Base-by-base conservation (phyloP, 345 rosid genomes). In the Gossypium sturtianum region DNA sequence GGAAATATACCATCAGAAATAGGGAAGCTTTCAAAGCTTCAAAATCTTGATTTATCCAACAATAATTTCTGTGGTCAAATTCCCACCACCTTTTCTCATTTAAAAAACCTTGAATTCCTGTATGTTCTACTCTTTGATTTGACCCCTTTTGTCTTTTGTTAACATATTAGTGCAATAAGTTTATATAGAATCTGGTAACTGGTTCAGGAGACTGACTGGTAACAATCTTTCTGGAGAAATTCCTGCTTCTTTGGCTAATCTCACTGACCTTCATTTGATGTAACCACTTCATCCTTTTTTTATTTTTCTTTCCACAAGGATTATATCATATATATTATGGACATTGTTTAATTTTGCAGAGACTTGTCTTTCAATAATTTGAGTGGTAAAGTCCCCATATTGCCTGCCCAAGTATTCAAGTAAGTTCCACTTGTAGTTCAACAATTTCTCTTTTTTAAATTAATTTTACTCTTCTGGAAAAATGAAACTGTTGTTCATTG, bases 261-360 rank as follows among this genome's bases (percentile, higher is more conserved):
- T 89, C 90, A 78, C 90, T 49, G 88, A 85, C 79, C 98, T 95
- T 71, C 73, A 84, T 74, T 90, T 95, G 64, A 78, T 92, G 99
- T 95, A 88, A 81, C 80, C 75, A 77, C 85, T 65, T 60, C 27
- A 58, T 23, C 56, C 62, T 23, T 16, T 61, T 23, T 16, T 61
- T 5, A 25, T 38, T 29, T n/a, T 38, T 23, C 43, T 16, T 62
- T 12, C 41, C 41, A 59, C 25, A 12, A 23, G 11, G 15, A 58
- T 23, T 16, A 51, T 4, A 15, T 34, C 7, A 51, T 51, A 51
- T 51, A 15, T 51, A 3, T 3, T 13, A 51, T 51, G 20, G 11
- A 17, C 44, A 48, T 52, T 27, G 48, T 69, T 54, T 17, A 38
- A 23, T 34, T 68, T 53, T 62, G 44, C 78, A 89, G 93, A 76